phyloP scores from a whole-genome alignment of 352 stramenopile genomes.

The Phytopythium kandeliae region DNA sequence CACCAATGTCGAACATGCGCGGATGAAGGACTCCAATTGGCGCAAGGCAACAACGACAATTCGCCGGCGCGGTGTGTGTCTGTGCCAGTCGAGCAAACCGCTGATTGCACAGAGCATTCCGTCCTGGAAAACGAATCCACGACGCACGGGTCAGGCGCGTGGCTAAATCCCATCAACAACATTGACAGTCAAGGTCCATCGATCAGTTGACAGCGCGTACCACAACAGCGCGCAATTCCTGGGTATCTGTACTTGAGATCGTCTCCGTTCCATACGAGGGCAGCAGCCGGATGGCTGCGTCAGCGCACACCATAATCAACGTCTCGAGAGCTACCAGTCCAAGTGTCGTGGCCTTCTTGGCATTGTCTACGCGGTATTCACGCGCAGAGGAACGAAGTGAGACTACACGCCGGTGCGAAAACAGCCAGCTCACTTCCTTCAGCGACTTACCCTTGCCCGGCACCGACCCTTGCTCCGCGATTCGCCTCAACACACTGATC shows the following conservation, averaged over 20 bases:
- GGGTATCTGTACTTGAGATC: neutral
- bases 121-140: neutral
- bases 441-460: constrained; percentile 2
- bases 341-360: constrained; percentile 41
- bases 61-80: constrained; percentile 14
- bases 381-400: neutral
- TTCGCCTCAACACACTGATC: neutral
- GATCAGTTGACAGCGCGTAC: neutral
- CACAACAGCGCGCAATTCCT: constrained; percentile 10
- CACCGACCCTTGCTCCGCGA: neutral
- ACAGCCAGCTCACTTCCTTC: neutral
- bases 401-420: neutral
- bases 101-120: constrained; percentile 12
- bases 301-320: constrained; percentile 31
- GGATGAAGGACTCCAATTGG: neutral
- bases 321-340: constrained; percentile 46
- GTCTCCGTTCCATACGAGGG: constrained; percentile 2
- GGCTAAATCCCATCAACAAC: neutral
- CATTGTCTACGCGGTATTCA: neutral
- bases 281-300: constrained; percentile 18
- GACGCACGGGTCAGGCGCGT: neutral
- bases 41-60: constrained; percentile 10
- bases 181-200: neutral
- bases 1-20: neutral
- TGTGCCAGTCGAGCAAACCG: constrained; percentile 18